Conservation (phyloP, 305 asterid species). For the Caryopteris hybrid region DNA sequence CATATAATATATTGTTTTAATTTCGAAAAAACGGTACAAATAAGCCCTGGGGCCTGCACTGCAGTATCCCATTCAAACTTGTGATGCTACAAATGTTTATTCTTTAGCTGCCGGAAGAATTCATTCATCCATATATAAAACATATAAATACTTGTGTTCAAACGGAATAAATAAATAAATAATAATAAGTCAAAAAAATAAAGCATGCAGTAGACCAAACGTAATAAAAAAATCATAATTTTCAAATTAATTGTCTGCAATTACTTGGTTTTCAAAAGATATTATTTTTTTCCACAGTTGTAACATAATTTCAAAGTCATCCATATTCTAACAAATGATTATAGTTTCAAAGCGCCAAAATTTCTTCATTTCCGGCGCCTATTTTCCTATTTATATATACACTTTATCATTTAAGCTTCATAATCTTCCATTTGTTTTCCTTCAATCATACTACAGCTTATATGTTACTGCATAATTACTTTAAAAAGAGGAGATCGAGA, state of each 20-base stretch:
- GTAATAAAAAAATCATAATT: slow-evolving; percentile 5
- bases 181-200: not conserved
- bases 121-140: not conserved
- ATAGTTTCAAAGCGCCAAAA: not conserved
- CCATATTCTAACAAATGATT: slow-evolving; percentile 11
- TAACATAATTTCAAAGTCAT: slow-evolving; percentile 31
- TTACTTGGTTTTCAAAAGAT: slow-evolving; percentile 19
- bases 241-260: slow-evolving; percentile 31
- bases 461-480: not conserved
- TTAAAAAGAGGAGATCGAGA: not conserved
- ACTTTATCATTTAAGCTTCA: not conserved
- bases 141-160: too few species aligned
- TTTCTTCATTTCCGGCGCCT: slow-evolving; percentile 7
- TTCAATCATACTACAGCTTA: not conserved
- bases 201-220: not conserved
- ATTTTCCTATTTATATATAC: not conserved
- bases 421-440: not conserved
- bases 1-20: too few species aligned
- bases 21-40: not conserved
- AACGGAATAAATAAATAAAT: too few species aligned
- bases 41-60: not conserved
- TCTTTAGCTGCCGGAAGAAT: slow-evolving; percentile 13
- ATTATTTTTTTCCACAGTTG: not conserved
- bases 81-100: slow-evolving; percentile 29
- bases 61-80: not conserved